phyloP scores from a whole-genome alignment of 2,329 filamentous ascomycete genomes.

The Paradendryphiella salina region DNA sequence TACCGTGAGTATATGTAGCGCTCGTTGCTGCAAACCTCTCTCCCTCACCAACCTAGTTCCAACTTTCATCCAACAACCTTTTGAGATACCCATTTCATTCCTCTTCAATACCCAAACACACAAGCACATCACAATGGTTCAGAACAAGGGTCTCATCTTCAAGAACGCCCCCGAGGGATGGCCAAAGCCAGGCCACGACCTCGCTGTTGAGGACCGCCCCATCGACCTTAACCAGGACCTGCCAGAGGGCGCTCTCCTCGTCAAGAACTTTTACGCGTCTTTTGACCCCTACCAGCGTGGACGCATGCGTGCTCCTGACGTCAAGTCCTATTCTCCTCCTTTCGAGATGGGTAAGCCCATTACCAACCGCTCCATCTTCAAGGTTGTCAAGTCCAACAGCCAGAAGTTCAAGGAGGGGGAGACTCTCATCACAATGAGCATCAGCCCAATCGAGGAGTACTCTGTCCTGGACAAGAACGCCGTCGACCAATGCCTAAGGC shows the following conservation, averaged over 20 bases:
- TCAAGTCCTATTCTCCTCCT: constrained; percentile 69
- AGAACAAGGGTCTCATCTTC: constrained; percentile 78
- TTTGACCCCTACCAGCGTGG: constrained; percentile 86
- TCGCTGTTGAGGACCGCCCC: constrained; percentile 66
- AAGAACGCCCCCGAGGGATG: constrained; percentile 67
- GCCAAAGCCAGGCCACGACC: constrained; percentile 71
- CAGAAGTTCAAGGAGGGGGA: constrained; percentile 68
- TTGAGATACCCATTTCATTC: constrained; percentile 3
- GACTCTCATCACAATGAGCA: constrained; percentile 58
- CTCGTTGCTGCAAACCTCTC: constrained; percentile 3
- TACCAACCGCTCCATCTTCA: constrained; percentile 64
- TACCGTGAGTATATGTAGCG: constrained; percentile 16
- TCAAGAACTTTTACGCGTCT: constrained; percentile 73
- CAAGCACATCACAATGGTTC: constrained; percentile 50
- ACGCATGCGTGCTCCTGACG: constrained; percentile 67
- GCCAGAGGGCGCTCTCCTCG: constrained; percentile 66
- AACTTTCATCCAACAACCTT: constrained; percentile 2
- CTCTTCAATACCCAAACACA: constrained; percentile 1
- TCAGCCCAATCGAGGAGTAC: constrained; percentile 70
- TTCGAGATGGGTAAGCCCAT: constrained; percentile 67
- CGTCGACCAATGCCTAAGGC: constrained; percentile 53
- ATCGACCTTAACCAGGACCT: constrained; percentile 67
- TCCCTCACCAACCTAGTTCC: neutral
- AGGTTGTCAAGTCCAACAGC: constrained; percentile 71
- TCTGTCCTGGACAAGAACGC: constrained; percentile 57